These are phyloP conservation scores for Syncephalastrum monosporum DNA, from an alignment of 371 early-diverging fungal genomes.

Conservation along the genomic window DNA sequence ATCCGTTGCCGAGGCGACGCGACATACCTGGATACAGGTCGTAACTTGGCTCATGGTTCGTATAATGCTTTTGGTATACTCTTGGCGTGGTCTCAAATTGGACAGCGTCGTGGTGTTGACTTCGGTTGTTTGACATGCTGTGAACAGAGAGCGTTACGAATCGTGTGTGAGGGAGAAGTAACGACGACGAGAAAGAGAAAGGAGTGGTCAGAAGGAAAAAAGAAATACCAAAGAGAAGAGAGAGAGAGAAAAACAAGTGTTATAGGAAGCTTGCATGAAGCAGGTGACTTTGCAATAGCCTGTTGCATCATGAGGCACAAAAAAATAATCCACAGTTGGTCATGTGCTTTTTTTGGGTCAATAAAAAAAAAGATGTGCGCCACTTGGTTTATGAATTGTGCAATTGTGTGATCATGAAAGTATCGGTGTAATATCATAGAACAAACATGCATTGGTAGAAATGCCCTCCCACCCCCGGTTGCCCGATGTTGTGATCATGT, in stretches of 20 bases:
- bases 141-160: slow-evolving; percentile 19
- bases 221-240: slow-evolving; percentile 7
- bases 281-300: slow-evolving; percentile 18
- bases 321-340: slow-evolving; percentile 1
- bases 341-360: slow-evolving; percentile 3
- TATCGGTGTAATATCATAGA: slow-evolving; percentile 69
- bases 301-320: neutral
- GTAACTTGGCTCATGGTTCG: slow-evolving; percentile 27
- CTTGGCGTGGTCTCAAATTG: slow-evolving; percentile 40
- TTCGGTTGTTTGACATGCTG: slow-evolving; percentile 8
- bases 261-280: slow-evolving; percentile 3
- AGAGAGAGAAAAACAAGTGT: neutral
- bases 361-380: too few relatives aligned
- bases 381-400: slow-evolving; percentile 5
- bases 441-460: slow-evolving; percentile 78
- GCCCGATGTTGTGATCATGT: slow-evolving; percentile 87
- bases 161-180: slow-evolving; percentile 9
- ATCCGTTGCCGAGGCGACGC: slow-evolving; percentile 38
- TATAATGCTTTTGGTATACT: slow-evolving; percentile 39
- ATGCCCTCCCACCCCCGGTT: slow-evolving; percentile 92
- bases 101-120: slow-evolving; percentile 9
- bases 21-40: slow-evolving; percentile 44
- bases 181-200: slow-evolving; percentile 6
- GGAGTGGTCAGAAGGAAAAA: slow-evolving; percentile 8
- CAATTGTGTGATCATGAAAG: slow-evolving; percentile 8